Base-by-base conservation (phyloP, 1,139 yeast species). In the Diutina neorugosa region DNA sequence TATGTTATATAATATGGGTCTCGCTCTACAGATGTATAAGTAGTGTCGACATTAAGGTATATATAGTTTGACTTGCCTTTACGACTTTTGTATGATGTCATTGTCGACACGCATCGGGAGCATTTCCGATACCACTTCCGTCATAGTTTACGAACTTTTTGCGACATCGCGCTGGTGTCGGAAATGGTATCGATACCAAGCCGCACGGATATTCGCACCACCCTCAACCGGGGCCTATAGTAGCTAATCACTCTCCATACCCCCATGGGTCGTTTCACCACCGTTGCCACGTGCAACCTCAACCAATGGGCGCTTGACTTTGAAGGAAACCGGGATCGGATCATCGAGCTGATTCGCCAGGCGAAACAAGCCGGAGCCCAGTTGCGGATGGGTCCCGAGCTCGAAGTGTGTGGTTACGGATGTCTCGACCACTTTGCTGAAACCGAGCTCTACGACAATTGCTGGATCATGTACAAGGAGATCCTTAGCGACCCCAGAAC, bases 281-380 rank as follows among this genome's bases (percentile, higher is more conserved):
- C 85, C 1, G 64, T 81, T 50, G 80, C 86, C 12, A 80, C 85
- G 2, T 81, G 86, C 63, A 79, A 86, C 63, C 77, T 94, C 60
- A 94, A 94, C 69, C 99, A 94, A 78, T 94, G 99, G 99, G 96
- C 98, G 0, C 75, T 94, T 57, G 99, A 94, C 68, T 94, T 89
- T 68, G 98, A 93, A 66, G 99, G 98, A 5, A 94, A 94, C 67
- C 78, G 96, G 54, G 96, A 90, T 63, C 74, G 99, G 54, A 93
- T 94, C 60, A 63, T 93, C 42, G 84, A 85, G 62, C 85, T 96
- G 56, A 91, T 94, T 62, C 66, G 66, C 41, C 74, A 79, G 53
- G 96, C 98, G 54, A 91, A 91, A 63, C 66, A 69, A 21, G 76
- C 73, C 56, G 89, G 90, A 9, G 95, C 99, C 0, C 74, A 76